Evolutionary conservation across 2,329 filamentous ascomycete species (phyloP).

Genomic region (Fusarium incarnatum): DNA sequence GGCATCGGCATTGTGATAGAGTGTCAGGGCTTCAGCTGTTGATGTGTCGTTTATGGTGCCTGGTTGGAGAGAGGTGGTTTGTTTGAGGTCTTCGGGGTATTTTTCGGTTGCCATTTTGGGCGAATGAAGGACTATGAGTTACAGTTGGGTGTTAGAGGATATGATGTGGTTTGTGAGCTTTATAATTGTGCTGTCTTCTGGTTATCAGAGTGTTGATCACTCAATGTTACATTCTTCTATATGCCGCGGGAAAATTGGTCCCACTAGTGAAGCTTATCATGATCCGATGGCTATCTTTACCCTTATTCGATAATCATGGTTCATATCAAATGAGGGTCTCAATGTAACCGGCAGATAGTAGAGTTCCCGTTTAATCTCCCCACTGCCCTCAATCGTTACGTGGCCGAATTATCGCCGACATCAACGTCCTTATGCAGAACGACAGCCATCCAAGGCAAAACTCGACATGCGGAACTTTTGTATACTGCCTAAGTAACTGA

Average conservation of each 20-base stretch:
- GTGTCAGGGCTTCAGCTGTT: neutral
- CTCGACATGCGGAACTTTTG: neutral
- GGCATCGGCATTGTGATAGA: neutral
- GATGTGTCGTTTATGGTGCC: conserved; percentile 10
- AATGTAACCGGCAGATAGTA: neutral
- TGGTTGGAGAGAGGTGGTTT: neutral
- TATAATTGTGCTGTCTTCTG: neutral
- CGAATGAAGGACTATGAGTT: too few relatives aligned
- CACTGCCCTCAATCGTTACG: neutral
- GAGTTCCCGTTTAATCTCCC: rapidly evolving
- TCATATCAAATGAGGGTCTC: conserved; percentile 4
- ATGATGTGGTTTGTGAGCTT: too few relatives aligned
- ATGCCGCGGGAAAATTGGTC: neutral
- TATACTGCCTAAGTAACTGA: neutral
- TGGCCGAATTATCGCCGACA: neutral
- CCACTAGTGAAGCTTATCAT: neutral
- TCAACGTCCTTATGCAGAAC: neutral
- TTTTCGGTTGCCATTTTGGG: conserved; percentile 7
- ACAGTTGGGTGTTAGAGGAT: too few relatives aligned
- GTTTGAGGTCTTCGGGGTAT: neutral
- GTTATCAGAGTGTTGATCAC: neutral
- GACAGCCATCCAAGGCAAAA: rapidly evolving
- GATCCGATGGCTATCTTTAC: neutral
- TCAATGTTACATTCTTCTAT: neutral
- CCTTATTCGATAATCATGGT: neutral